Evolutionary conservation across 805 yeast genomes (phyloP).

Genomic region (Wickerhamiella australiensis): DNA sequence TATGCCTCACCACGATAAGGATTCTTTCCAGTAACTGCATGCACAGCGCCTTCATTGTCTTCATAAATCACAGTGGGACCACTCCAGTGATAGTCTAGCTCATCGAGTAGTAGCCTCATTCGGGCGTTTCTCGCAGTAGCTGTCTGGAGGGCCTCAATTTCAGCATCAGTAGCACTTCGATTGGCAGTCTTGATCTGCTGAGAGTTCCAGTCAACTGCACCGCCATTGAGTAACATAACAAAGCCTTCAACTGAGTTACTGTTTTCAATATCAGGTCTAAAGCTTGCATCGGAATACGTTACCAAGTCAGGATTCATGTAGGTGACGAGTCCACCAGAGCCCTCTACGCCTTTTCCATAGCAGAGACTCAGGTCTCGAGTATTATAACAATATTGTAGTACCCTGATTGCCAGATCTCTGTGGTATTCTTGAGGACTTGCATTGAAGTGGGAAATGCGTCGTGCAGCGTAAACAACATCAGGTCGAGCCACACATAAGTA

Average conservation of each 20-base stretch:
- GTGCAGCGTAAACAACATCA: neutral
- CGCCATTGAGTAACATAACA: neutral
- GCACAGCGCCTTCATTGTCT: neutral
- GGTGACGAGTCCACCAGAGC: too few species aligned
- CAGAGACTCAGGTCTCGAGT: neutral
- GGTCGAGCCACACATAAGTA: neutral
- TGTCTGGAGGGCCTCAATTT: neutral
- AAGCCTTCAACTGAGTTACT: neutral
- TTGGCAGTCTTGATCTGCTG: neutral
- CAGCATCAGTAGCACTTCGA: neutral
- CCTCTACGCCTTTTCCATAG: neutral
- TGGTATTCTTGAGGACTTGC: neutral
- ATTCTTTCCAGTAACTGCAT: neutral
- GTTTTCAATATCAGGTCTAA: neutral
- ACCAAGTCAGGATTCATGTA: neutral
- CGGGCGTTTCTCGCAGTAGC: neutral
- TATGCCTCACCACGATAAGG: neutral
- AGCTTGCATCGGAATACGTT: neutral
- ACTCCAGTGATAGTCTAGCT: neutral
- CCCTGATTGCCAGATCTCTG: neutral
- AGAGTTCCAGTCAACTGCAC: neutral
- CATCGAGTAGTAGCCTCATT: neutral
- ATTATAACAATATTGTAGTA: neutral
- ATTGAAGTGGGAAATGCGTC: neutral
- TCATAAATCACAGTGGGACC: neutral